Conservation (phyloP, 805 yeast species). For the Candida awuae region DNA sequence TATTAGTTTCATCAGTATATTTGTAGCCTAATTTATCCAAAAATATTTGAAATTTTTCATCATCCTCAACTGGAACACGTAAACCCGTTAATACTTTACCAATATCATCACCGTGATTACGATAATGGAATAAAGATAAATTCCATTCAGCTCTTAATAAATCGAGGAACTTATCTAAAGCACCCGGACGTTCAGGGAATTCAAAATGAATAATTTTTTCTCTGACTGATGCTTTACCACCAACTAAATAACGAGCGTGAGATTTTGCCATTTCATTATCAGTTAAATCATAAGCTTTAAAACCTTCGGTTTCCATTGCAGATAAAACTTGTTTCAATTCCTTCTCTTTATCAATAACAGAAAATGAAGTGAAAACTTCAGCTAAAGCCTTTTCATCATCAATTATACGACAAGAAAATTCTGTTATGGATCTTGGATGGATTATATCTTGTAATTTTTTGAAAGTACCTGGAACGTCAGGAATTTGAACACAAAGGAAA, state of each 20-base stretch:
- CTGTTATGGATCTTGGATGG: constrained; percentile 87
- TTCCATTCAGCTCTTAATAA: constrained; percentile 78
- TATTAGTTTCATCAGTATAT: constrained; percentile 74
- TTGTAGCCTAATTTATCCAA: constrained; percentile 67
- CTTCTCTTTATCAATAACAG: constrained; percentile 64
- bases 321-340: constrained; percentile 63
- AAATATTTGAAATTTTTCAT: constrained; percentile 57
- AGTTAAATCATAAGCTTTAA: constrained; percentile 75
- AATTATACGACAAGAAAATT: constrained; percentile 80
- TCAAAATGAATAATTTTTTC: constrained; percentile 81
- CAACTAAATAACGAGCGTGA: constrained; percentile 93
- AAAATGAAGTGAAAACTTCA: constrained; percentile 79
- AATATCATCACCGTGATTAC: constrained; percentile 94
- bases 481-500: constrained; percentile 81
- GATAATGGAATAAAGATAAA: constrained; percentile 87
- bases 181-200: constrained; percentile 97
- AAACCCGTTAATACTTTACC: constrained; percentile 91
- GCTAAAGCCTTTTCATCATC: constrained; percentile 43
- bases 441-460: constrained; percentile 65
- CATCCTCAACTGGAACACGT: constrained; percentile 67
- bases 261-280: constrained; percentile 92
- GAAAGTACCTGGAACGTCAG: constrained; percentile 91
- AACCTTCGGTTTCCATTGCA: constrained; percentile 53
- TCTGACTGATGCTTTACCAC: constrained; percentile 73
- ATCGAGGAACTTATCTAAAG: constrained; percentile 70